phyloP scores from a whole-genome alignment of 176 grass and related monocot species.

The Musa troglodytarum region DNA sequence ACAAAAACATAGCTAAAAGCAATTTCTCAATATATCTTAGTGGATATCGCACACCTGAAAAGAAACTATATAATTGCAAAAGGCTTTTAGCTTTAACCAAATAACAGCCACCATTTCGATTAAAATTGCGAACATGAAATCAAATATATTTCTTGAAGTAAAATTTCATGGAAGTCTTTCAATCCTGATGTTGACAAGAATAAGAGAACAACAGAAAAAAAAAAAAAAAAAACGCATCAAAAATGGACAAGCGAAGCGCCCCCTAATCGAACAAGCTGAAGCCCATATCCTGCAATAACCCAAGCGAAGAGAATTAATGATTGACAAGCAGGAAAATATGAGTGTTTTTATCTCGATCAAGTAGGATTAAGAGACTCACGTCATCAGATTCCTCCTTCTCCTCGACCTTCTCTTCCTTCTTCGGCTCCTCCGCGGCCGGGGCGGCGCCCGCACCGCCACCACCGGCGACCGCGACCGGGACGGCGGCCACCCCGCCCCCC shows the following conservation, averaged over 20 bases:
- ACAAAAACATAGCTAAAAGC: too few species aligned
- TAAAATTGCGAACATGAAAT: too few species aligned
- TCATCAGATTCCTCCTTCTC: conserved; percentile 14
- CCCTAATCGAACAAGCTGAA: conserved; percentile 9
- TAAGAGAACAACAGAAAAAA: background rate
- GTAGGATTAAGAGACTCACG: background rate
- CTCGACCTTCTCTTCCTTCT: conserved; percentile 11
- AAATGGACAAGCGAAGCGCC: background rate
- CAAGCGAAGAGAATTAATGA: background rate
- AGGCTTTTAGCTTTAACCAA: too few species aligned
- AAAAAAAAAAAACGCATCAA: background rate
- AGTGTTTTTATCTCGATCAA: background rate
- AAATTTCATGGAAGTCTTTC: too few species aligned
- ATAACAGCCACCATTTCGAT: too few species aligned
- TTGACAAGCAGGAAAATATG: background rate
- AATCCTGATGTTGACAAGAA: background rate
- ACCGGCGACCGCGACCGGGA: background rate
- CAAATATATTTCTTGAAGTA: too few species aligned
- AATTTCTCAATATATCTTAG: too few species aligned
- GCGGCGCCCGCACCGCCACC: background rate
- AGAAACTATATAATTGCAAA: too few species aligned
- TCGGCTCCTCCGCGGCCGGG: background rate
- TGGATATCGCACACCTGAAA: too few species aligned
- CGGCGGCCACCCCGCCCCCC: background rate
- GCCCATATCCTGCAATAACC: conserved; percentile 2